phyloP scores from a whole-genome alignment of 331 rosid genomes.

The Malus hybrid region DNA sequence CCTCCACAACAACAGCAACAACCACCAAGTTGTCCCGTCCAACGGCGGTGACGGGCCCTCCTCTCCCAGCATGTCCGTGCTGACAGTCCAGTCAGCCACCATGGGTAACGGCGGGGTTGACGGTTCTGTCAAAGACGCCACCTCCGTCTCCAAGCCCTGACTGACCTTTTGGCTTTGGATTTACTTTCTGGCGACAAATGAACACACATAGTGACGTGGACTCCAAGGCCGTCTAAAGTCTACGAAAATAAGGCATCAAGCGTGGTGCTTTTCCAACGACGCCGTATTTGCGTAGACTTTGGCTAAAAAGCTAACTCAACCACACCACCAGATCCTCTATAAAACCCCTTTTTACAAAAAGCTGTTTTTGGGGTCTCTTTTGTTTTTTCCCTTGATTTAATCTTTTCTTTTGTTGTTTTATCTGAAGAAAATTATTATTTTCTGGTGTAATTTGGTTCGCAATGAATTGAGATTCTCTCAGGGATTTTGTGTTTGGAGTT shows the following conservation, averaged over 20 bases:
- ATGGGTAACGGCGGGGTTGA: slow-evolving; percentile 35
- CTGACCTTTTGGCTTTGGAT: slow-evolving; percentile 5
- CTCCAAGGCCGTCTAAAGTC: slow-evolving; percentile 23
- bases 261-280: slow-evolving; percentile 21
- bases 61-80: slow-evolving; percentile 68
- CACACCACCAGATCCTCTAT: background rate
- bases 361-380: background rate
- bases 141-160: slow-evolving; percentile 69
- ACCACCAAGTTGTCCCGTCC: slow-evolving; percentile 14
- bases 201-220: slow-evolving; percentile 13
- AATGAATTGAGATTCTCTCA: too few species aligned
- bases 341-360: background rate
- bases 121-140: slow-evolving; percentile 43
- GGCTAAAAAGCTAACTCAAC: slow-evolving; percentile 22
- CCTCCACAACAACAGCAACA: slow-evolving; percentile 11
- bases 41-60: slow-evolving; percentile 58
- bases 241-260: slow-evolving; percentile 39
- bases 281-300: slow-evolving; percentile 64
- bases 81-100: slow-evolving; percentile 71
- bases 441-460: background rate
- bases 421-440: background rate
- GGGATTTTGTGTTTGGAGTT: too few species aligned
- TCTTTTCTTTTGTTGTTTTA: background rate
- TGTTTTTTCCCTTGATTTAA: background rate
- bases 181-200: background rate